Evolutionary conservation across 352 stramenopile genomes (phyloP).

Genomic region (Aphanomyces euteiches): DNA sequence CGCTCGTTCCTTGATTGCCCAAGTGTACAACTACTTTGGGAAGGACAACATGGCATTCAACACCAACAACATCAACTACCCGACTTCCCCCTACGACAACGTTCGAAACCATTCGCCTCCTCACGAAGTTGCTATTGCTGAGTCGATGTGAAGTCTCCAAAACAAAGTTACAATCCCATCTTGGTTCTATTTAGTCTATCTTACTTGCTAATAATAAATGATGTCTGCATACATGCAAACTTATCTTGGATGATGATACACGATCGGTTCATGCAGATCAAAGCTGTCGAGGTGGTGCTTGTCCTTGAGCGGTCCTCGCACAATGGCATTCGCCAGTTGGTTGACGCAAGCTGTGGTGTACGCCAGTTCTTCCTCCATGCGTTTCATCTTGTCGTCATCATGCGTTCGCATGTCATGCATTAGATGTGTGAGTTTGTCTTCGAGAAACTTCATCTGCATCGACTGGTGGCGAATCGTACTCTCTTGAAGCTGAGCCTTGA

Average conservation of each 20-base stretch:
- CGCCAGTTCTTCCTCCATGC: background rate
- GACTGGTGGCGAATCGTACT: background rate
- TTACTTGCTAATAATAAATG: too few species aligned
- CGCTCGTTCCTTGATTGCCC: conserved; percentile 3
- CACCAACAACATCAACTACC: conserved; percentile 20
- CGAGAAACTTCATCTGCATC: background rate
- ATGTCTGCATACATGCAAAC: too few species aligned
- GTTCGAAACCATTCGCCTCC: background rate
- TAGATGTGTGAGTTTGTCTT: background rate
- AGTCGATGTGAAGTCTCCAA: too few species aligned
- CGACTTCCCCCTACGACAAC: conserved; percentile 16
- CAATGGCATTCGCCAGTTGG: conserved; percentile 5
- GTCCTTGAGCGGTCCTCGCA: background rate
- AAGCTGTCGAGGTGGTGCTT: background rate
- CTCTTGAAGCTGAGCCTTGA: background rate
- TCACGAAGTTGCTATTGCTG: too few species aligned
- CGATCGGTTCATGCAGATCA: too few species aligned
- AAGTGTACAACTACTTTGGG: conserved; percentile 15
- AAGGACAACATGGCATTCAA: conserved; percentile 23
- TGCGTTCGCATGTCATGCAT: background rate
- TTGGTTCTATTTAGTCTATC: too few species aligned
- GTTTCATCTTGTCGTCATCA: conserved; percentile 7
- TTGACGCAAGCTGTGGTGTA: conserved; percentile 10
- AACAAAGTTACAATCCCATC: too few species aligned
- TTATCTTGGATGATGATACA: too few species aligned